Conservation (phyloP, 2,329 filamentous ascomycete species). For the Penicillium sp. region DNA sequence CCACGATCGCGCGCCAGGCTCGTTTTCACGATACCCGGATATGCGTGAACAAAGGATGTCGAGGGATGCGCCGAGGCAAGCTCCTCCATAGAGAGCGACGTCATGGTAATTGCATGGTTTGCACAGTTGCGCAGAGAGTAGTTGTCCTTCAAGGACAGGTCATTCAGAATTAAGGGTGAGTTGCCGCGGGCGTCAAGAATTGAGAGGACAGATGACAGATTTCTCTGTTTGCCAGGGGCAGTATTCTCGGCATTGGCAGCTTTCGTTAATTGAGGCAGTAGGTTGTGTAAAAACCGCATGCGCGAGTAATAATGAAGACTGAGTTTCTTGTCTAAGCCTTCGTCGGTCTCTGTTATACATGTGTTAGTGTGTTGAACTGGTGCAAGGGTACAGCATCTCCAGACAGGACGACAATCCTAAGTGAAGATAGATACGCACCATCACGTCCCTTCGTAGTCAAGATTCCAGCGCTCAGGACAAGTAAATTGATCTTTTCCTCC, state of each 20-base stretch:
- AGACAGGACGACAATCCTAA: too few relatives aligned
- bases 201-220: conserved; percentile 16
- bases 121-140: conserved; percentile 14
- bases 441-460: conserved; percentile 15
- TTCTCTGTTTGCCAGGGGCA: conserved; percentile 1
- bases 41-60: conserved; percentile 50
- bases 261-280: conserved; percentile 28
- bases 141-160: conserved; percentile 14
- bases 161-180: conserved; percentile 14
- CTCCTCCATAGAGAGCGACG: conserved; percentile 28
- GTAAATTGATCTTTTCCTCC: conserved; percentile 29
- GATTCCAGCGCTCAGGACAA: conserved; percentile 31
- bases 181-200: conserved; percentile 16
- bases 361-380: conserved; percentile 2
- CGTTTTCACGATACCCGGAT: conserved; percentile 44
- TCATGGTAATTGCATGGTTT: conserved; percentile 19
- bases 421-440: conserved; percentile 7
- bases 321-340: conserved; percentile 32
- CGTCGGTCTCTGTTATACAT: conserved; percentile 25
- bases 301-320: conserved; percentile 34
- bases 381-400: too few relatives aligned
- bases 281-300: conserved; percentile 34
- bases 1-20: conserved; percentile 12
- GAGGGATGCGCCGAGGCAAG: conserved; percentile 47
- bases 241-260: background rate